phyloP scores from a whole-genome alignment of 2,329 filamentous ascomycete species.

The Shiraia bambusicola region DNA sequence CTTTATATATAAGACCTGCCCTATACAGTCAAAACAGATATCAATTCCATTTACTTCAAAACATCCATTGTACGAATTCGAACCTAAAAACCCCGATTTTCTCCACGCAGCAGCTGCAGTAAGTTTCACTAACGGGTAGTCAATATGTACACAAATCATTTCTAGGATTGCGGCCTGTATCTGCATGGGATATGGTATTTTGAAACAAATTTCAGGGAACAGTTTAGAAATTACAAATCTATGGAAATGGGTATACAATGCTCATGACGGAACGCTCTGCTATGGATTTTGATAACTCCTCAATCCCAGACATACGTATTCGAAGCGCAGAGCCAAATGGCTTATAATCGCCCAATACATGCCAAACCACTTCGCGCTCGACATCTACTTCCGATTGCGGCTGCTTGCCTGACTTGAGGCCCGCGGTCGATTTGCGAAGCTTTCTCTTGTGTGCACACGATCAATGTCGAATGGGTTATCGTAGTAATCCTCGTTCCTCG shows the following conservation, averaged over 20 bases:
- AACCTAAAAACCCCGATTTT: too few species aligned
- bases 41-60: too few species aligned
- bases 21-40: too few species aligned
- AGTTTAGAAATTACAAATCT: slow-evolving; percentile 5
- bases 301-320: neutral
- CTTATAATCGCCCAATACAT: neutral
- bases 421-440: slow-evolving; percentile 39
- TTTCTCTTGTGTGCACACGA: slow-evolving; percentile 51
- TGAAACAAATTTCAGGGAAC: too few species aligned
- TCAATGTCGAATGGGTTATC: slow-evolving; percentile 54
- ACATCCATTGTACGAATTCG: too few species aligned
- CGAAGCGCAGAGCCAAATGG: neutral
- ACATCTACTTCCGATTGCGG: slow-evolving; percentile 4
- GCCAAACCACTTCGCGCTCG: neutral
- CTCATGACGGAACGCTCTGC: slow-evolving; percentile 9
- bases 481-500: slow-evolving; percentile 36
- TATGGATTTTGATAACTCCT: neutral
- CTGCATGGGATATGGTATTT: too few species aligned
- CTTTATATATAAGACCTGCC: too few species aligned
- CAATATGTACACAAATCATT: too few species aligned
- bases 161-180: too few species aligned
- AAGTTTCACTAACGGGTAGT: too few species aligned
- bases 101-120: too few species aligned
- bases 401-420: slow-evolving; percentile 21
- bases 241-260: slow-evolving; percentile 26